Evolutionary conservation across 305 asterid genomes (phyloP), one percentile per base, ranked within the genome.

Genomic region (Solanum hybrid): DNA sequence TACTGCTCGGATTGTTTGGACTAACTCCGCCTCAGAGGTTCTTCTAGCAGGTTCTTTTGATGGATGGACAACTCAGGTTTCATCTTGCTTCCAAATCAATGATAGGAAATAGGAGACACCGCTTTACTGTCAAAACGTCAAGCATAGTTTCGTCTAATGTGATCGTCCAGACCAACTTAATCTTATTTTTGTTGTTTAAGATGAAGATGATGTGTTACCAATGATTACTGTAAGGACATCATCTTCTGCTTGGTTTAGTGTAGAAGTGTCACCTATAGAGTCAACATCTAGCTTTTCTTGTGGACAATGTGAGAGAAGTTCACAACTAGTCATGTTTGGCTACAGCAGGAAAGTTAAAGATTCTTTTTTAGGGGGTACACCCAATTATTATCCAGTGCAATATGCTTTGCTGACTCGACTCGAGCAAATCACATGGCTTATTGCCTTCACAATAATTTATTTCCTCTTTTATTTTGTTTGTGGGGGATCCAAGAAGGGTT

Each of bases 61-160:
- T 92, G 98, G 98, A 91, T 97, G 99, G 99, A 96, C 97, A 69
- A 92, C 96, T 87, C 96, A 96, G 99, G 99, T 97, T 86, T 89
- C 89, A 77, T 89, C 75, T 88, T 92, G 90, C 57, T 51, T 31
- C 86, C 33, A 26, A 10, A 77, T 73, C 29, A 33, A 11, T 88
- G 16, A 33, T 87, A 87, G 20, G 37, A 67, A 71, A 75, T 67
- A 69, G 83, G 61, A 87, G 89, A 46, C 29, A 46, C 1, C 10
- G 0, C 5, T 82, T 82, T 42, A 83, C 87, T 82, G 71, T 82
- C 34, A 82, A 42, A 82, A 42, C 18, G 9, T 42, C 71, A 26
- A 40, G 86, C 71, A 42, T 82, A 42, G 57, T 82, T 28, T 82
- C 71, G 5, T 42, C 9, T 40, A 42, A 42, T 82, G 37, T 42